Base-by-base conservation (phyloP, 1,139 yeast genomes). In the Scheffersomyces cryptocercus region DNA sequence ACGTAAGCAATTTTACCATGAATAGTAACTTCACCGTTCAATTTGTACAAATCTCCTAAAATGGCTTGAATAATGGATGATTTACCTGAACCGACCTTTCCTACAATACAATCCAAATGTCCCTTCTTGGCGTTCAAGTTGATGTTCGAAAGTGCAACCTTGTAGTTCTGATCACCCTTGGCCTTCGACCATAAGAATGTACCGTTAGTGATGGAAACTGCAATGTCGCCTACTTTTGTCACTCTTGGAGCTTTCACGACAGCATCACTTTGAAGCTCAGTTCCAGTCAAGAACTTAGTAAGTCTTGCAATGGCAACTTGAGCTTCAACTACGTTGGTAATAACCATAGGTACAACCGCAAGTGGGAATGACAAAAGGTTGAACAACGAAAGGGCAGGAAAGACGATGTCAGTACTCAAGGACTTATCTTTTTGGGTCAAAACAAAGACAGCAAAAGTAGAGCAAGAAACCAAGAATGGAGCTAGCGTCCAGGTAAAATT, bases 21-120 rank as follows among this genome's bases (percentile, higher is more conserved):
- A 29, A 87, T 77, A 30, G 72, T 72, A 3, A 88, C 95, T 32
- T 76, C 69, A 43, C 99, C 99, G 42, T 81, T 80, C 28, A 85
- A 75, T 64, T 88, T 86, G 65, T 87, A 84, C 50, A 91, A 74
- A 56, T 91, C 96, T 53, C 98, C 99, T 36, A 93, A 70, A 34
- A 90, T 71, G 15, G 95, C 82, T 64, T 88, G 95, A 52, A 93
- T 74, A 38, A 93, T 67, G 0, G 97, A 88, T 11, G 97, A 86
- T 62, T 93, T 93, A 50, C 99, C 99, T 36, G 88, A 74, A 29
- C 98, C 99, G 45, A 93, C 98, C 53, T 82, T 84, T 42, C 99
- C 98, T 41, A 93, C 93, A 54, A 93, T 77, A 73, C 98, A 93
- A 45, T 83, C 81, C 45, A 93, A 75, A 49, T 88, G 84, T 45